phyloP scores from a whole-genome alignment of 345 rosid species.

The Trapa bicornis region DNA sequence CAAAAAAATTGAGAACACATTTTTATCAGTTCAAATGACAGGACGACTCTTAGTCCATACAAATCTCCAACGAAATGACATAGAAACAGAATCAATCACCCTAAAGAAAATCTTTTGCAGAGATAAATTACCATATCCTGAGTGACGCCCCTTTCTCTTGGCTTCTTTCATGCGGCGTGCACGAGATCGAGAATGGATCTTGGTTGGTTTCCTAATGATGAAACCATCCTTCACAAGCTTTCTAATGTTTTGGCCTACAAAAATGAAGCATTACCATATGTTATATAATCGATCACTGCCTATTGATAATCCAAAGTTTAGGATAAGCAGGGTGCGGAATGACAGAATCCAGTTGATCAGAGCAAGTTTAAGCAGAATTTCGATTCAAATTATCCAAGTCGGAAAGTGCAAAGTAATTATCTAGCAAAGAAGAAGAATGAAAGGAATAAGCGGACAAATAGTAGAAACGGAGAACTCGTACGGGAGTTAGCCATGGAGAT shows the following conservation, averaged over 20 bases:
- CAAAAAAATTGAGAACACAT: too few relatives aligned
- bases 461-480: constrained; percentile 13
- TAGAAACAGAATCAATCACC: too few relatives aligned
- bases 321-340: too few relatives aligned
- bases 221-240: constrained; percentile 54
- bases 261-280: not conserved
- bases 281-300: too few relatives aligned
- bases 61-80: too few relatives aligned
- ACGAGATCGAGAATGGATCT: constrained; percentile 89
- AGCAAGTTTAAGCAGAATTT: too few relatives aligned
- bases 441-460: not conserved
- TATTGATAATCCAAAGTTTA: too few relatives aligned
- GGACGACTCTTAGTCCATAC: too few relatives aligned
- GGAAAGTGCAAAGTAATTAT: not conserved
- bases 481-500: constrained; percentile 92
- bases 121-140: constrained; percentile 61
- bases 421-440: not conserved
- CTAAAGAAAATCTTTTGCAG: not conserved
- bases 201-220: constrained; percentile 49
- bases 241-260: constrained; percentile 81
- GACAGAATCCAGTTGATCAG: too few relatives aligned
- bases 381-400: too few relatives aligned
- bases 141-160: constrained; percentile 90
- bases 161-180: constrained; percentile 83
- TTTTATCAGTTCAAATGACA: too few relatives aligned